Evolutionary conservation across 805 yeast genomes (phyloP).

Genomic region (Starmerella riodocensis): DNA sequence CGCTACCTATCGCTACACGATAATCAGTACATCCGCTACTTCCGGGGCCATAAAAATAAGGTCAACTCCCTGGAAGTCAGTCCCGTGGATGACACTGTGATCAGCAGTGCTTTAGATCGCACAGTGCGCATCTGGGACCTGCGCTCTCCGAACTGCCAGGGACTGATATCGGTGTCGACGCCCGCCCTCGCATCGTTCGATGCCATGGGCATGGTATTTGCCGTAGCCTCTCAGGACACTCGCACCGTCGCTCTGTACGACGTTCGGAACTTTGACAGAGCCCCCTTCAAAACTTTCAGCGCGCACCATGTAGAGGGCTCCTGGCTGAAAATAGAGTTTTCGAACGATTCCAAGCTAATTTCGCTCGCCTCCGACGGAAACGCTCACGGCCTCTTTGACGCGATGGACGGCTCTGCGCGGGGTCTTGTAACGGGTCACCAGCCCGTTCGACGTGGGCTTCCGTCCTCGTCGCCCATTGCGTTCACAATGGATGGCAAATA

Average conservation of each 20-base stretch:
- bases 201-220: slow-evolving; percentile 74
- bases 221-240: slow-evolving; percentile 39
- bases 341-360: slow-evolving; percentile 59
- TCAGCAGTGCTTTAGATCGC: slow-evolving; percentile 61
- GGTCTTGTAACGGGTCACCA: slow-evolving; percentile 37
- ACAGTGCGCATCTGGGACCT: slow-evolving; percentile 83
- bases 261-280: slow-evolving; percentile 41
- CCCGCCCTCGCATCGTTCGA: slow-evolving; percentile 58
- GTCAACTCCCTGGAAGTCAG: slow-evolving; percentile 62
- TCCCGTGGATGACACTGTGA: slow-evolving; percentile 51
- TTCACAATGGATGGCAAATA: slow-evolving; percentile 57
- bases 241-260: slow-evolving; percentile 48
- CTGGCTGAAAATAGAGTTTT: slow-evolving; percentile 63
- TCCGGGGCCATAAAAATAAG: slow-evolving; percentile 69
- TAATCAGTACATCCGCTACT: slow-evolving; percentile 71
- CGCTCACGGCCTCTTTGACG: slow-evolving; percentile 51
- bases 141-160: slow-evolving; percentile 51
- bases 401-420: slow-evolving; percentile 46
- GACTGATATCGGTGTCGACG: slow-evolving; percentile 42
- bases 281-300: slow-evolving; percentile 39
- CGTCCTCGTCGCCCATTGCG: slow-evolving; percentile 39
- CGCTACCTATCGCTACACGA: slow-evolving; percentile 65
- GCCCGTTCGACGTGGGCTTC: slow-evolving; percentile 32
- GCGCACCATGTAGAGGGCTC: slow-evolving; percentile 26
- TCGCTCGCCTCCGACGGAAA: slow-evolving; percentile 44